A percentile compares a stretch with the other conserved stretches of the same genome.
Conservation (phyloP, 2,329 filamentous ascomycete species). For the Sarocladiaceae sp. region DNA sequence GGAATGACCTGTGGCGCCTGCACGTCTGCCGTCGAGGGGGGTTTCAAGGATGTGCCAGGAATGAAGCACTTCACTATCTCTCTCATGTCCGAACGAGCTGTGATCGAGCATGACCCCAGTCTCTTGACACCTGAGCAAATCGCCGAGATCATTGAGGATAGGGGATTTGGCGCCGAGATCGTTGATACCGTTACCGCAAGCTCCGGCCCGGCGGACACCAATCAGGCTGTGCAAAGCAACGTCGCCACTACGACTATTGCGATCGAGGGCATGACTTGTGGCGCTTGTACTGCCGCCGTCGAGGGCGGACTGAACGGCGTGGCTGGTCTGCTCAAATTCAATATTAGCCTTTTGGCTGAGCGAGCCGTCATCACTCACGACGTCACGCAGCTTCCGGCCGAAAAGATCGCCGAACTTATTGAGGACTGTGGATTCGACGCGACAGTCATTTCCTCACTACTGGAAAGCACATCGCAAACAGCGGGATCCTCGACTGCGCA, state of each 20-base stretch:
- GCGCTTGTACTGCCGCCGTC: conserved; percentile 89
- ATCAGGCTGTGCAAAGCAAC: conserved; percentile 22
- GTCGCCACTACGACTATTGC: conserved; percentile 75
- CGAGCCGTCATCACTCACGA: conserved; percentile 87
- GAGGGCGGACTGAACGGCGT: conserved; percentile 75
- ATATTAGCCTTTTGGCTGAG: conserved; percentile 91
- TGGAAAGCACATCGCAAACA: conserved; percentile 52
- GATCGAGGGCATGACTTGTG: conserved; percentile 96
- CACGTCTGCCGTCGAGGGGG: conserved; percentile 78
- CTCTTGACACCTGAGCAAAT: conserved; percentile 50
- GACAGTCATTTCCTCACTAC: conserved; percentile 70
- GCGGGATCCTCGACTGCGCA: conserved; percentile 58
- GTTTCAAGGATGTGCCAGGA: conserved; percentile 70
- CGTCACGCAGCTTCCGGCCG: conserved; percentile 61
- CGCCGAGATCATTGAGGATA: conserved; percentile 59
- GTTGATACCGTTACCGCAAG: conserved; percentile 61
- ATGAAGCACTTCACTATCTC: conserved; percentile 78
- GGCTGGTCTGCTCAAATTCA: conserved; percentile 80
- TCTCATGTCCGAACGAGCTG: conserved; percentile 76
- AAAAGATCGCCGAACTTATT: conserved; percentile 76
- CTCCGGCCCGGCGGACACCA: conserved; percentile 23
- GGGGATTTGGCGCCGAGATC: conserved; percentile 77
- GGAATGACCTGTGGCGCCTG: conserved; percentile 93
- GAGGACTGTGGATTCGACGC: conserved; percentile 90
- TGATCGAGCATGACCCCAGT: conserved; percentile 71